Conservation (phyloP, 1,139 yeast genomes). For the Geotrichum candidum region DNA sequence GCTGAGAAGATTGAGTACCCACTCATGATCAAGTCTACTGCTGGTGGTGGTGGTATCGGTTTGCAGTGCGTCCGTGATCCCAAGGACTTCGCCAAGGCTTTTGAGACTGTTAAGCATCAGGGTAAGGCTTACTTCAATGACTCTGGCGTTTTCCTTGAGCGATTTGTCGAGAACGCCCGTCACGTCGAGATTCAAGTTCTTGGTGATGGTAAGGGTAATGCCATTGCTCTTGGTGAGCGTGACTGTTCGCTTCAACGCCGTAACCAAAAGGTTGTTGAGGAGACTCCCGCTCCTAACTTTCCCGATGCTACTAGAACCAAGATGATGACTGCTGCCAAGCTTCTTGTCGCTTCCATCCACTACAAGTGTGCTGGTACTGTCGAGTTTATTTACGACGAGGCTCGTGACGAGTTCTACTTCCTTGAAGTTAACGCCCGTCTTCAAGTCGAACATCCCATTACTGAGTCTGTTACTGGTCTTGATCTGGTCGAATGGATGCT, state of each 20-base stretch:
- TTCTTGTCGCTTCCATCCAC: slow-evolving; percentile 69
- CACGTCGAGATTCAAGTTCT: slow-evolving; percentile 96
- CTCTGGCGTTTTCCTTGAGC: slow-evolving; percentile 87
- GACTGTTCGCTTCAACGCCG: slow-evolving; percentile 97
- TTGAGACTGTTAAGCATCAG: slow-evolving; percentile 87
- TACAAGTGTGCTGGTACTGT: slow-evolving; percentile 97
- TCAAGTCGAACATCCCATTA: slow-evolving; percentile 96
- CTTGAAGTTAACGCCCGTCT: slow-evolving; percentile 93
- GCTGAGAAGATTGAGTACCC: slow-evolving; percentile 85
- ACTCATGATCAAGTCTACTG: slow-evolving; percentile 93
- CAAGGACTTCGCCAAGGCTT: slow-evolving; percentile 73
- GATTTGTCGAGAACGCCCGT: slow-evolving; percentile 88
- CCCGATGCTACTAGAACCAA: slow-evolving; percentile 68
- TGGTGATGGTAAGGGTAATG: slow-evolving; percentile 91
- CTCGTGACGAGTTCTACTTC: slow-evolving; percentile 83
- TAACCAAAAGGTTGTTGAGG: slow-evolving; percentile 93
- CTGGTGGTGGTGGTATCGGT: slow-evolving; percentile 99
- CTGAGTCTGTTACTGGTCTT: slow-evolving; percentile 89
- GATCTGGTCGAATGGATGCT: slow-evolving; percentile 98
- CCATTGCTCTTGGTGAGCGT: slow-evolving; percentile 91
- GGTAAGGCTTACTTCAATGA: slow-evolving; percentile 92
- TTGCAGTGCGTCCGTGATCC: slow-evolving; percentile 83
- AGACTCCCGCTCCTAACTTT: slow-evolving; percentile 93
- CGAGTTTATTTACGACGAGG: slow-evolving; percentile 85
- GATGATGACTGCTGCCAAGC: slow-evolving; percentile 82